Percentiles rank a stretch among this genome's conserved stretches.
Conservation (phyloP, 306 rosid species). For the Sicyos edulis region DNA sequence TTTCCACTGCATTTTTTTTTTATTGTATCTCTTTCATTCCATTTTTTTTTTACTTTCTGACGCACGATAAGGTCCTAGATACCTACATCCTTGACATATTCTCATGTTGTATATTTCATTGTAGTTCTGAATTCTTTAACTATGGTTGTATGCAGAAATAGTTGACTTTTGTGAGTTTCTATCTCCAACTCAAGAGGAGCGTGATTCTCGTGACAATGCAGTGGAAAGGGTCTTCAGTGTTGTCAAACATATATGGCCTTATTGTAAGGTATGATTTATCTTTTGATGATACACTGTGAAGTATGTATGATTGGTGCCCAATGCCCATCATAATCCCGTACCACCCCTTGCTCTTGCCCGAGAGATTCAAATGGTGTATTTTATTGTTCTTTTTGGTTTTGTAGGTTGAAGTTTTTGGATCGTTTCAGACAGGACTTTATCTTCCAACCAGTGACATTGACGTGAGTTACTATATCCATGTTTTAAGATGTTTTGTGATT, state of each 20-base stretch:
- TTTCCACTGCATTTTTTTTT: neutral
- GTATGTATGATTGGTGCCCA: too few species aligned
- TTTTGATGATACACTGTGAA: too few species aligned
- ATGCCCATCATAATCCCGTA: neutral
- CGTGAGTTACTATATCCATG: constrained; percentile 39
- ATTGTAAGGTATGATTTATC: constrained; percentile 48
- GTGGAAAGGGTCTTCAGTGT: constrained; percentile 63
- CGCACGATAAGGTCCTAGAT: too few species aligned
- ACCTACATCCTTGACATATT: neutral
- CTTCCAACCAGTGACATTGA: constrained; percentile 94
- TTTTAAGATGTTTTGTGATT: neutral
- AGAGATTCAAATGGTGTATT: neutral
- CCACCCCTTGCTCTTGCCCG: neutral
- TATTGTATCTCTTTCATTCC: neutral
- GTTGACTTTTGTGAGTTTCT: constrained; percentile 86
- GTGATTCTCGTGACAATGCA: constrained; percentile 55
- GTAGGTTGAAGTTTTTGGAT: constrained; percentile 94
- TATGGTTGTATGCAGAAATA: constrained; percentile 47
- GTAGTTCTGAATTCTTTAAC: neutral
- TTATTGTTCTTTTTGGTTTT: constrained; percentile 19
- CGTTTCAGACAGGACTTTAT: constrained; percentile 85
- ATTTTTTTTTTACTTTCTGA: too few species aligned
- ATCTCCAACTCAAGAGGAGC: constrained; percentile 79
- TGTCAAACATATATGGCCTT: constrained; percentile 86
- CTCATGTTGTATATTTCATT: neutral